Evolutionary conservation across 2,329 filamentous ascomycete genomes (phyloP).

Genomic region (Phyllosticta citribraziliensis): DNA sequence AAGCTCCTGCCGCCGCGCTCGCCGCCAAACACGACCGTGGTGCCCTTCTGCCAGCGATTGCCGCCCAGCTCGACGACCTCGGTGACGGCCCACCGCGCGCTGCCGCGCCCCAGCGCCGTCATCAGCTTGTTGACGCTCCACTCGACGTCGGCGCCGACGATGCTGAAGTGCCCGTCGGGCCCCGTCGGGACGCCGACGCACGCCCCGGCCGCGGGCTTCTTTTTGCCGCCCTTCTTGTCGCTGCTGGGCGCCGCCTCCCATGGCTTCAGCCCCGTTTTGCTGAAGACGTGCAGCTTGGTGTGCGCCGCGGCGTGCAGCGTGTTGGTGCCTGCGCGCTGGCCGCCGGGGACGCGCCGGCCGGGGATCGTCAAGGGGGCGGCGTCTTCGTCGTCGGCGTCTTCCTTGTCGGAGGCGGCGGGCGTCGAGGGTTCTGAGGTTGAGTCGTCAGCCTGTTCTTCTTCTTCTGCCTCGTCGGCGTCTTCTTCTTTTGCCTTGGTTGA

Average conservation of each 20-base stretch:
- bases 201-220: no score
- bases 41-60: constrained; percentile 11
- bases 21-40: neutral
- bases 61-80: constrained; percentile 11
- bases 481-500: no score
- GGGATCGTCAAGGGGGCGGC: neutral
- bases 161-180: neutral
- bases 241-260: neutral
- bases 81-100: constrained; percentile 8
- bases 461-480: neutral
- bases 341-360: neutral
- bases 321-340: neutral
- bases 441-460: neutral
- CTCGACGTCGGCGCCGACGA: constrained; percentile 5
- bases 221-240: neutral
- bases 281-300: constrained; percentile 6
- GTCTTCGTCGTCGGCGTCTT: neutral
- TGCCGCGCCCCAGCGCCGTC: constrained; percentile 4
- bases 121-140: constrained; percentile 9
- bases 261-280: neutral
- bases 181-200: neutral
- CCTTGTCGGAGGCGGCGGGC: neutral
- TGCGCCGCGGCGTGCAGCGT: neutral
- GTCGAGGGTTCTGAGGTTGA: neutral
- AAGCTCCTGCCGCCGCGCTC: neutral